Evolutionary conservation across 1,284 basidiomycete genomes (phyloP).

Genomic region (Ustilago tritici): DNA sequence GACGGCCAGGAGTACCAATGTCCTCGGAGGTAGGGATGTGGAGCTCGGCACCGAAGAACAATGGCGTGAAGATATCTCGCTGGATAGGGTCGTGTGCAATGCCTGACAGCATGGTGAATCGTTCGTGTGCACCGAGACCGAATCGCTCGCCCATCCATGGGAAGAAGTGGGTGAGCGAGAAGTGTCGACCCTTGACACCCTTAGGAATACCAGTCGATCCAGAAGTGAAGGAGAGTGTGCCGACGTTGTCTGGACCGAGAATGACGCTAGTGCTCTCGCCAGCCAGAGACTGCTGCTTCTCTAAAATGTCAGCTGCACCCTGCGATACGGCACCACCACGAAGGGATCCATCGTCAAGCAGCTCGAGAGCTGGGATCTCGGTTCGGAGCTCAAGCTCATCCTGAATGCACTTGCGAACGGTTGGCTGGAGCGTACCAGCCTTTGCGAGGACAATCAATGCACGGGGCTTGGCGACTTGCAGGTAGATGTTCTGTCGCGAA

Average conservation of each 20-base stretch:
- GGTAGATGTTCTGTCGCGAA: conserved; percentile 92
- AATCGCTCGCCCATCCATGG: conserved; percentile 98
- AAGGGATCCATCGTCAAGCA: conserved; percentile 75
- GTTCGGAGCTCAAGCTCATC: conserved; percentile 85
- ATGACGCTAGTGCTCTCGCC: conserved; percentile 75
- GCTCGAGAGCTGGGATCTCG: conserved; percentile 89
- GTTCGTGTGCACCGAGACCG: conserved; percentile 79
- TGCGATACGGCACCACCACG: conserved; percentile 75
- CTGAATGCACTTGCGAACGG: conserved; percentile 86
- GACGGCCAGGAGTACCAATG: conserved; percentile 94
- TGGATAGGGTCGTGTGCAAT: conserved; percentile 99
- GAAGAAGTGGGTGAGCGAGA: conserved; percentile 98
- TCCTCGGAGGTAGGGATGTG: conserved; percentile 97
- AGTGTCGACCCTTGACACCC: conserved; percentile 94
- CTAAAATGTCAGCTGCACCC: conserved; percentile 72
- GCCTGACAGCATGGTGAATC: conserved; percentile 98
- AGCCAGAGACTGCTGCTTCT: conserved; percentile 73
- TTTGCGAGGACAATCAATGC: conserved; percentile 91
- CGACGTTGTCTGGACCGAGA: conserved; percentile 93
- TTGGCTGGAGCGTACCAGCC: conserved; percentile 83
- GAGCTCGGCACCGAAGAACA: conserved; percentile 95
- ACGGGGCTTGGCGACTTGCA: conserved; percentile 92
- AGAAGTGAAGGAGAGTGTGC: conserved; percentile 95
- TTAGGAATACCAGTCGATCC: conserved; percentile 98
- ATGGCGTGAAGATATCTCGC: conserved; percentile 98